These are phyloP conservation scores for Globisporangium orthogonon DNA, from an alignment of 352 stramenopile species.

Conservation along the genomic window DNA sequence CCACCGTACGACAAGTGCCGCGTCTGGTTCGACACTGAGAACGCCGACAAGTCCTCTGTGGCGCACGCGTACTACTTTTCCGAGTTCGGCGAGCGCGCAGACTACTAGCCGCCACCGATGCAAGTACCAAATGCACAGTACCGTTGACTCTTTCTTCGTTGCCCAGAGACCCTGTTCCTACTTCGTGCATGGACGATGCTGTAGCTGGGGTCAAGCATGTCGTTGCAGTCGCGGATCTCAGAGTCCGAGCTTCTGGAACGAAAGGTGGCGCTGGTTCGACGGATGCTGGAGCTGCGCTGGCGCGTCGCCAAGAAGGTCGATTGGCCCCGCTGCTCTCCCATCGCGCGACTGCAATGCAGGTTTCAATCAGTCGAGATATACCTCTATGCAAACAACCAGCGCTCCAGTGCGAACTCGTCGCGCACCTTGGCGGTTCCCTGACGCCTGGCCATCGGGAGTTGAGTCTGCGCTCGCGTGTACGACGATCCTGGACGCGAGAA, in stretches of 20 bases:
- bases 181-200: too few species aligned
- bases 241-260: constrained; percentile 49
- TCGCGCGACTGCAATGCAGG: constrained; percentile 33
- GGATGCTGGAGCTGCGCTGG: constrained; percentile 16
- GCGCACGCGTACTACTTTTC: constrained; percentile 72
- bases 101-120: constrained; percentile 16
- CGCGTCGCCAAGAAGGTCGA: constrained; percentile 56
- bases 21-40: constrained; percentile 62
- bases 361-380: background rate
- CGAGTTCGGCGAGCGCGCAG: constrained; percentile 55
- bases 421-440: constrained; percentile 41
- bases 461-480: constrained; percentile 58
- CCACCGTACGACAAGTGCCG: constrained; percentile 76
- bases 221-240: constrained; percentile 6
- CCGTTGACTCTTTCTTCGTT: constrained; percentile 1
- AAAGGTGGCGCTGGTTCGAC: constrained; percentile 55
- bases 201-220: too few species aligned
- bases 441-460: constrained; percentile 36
- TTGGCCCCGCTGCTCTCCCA: constrained; percentile 30
- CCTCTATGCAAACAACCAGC: background rate
- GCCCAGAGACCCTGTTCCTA: too few species aligned
- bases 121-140: background rate
- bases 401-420: background rate
- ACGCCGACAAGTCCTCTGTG: constrained; percentile 49
- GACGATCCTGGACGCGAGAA: constrained; percentile 72